Percentiles rank a stretch among this genome's conserved stretches.
Conservation (phyloP, 768 basidiomycete species). For the Postia placenta region DNA sequence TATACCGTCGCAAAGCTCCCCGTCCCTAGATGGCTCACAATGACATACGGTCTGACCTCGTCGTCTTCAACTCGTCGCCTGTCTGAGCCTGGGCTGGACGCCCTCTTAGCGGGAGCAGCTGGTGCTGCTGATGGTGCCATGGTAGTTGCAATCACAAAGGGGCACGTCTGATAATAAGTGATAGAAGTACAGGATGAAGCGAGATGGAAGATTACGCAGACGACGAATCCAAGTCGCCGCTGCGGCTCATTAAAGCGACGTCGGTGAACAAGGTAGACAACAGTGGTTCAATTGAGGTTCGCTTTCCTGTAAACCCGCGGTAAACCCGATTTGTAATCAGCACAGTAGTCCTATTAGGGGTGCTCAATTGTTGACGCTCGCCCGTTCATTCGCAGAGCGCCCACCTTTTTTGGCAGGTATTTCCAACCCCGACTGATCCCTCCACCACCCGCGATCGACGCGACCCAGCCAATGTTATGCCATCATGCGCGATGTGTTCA, state of each 20-base stretch:
- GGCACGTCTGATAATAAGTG: not conserved
- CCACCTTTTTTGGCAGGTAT: too few relatives aligned
- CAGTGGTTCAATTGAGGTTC: too few relatives aligned
- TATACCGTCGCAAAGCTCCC: constrained; percentile 97
- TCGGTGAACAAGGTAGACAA: too few relatives aligned
- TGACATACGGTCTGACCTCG: constrained; percentile 71
- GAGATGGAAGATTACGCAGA: not conserved
- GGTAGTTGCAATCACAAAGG: not conserved
- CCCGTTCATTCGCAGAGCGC: too few relatives aligned
- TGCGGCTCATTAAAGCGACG: not conserved
- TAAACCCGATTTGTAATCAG: too few relatives aligned
- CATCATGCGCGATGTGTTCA: too few relatives aligned
- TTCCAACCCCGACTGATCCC: too few relatives aligned
- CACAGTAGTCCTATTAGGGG: too few relatives aligned
- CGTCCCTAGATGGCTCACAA: constrained; percentile 72
- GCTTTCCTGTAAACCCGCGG: too few relatives aligned
- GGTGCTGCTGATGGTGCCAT: constrained; percentile 22
- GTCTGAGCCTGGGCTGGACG: constrained; percentile 13
- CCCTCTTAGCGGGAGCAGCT: constrained; percentile 14
- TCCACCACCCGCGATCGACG: too few relatives aligned
- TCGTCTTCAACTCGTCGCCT: constrained; percentile 46
- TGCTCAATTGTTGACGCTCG: too few relatives aligned
- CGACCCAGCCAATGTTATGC: too few relatives aligned
- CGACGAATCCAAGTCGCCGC: not conserved
- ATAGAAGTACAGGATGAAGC: not conserved